Evolutionary conservation across 345 rosid species (phyloP), one percentile per base, ranked within the genome.

Genomic region (Adansonia digitata): DNA sequence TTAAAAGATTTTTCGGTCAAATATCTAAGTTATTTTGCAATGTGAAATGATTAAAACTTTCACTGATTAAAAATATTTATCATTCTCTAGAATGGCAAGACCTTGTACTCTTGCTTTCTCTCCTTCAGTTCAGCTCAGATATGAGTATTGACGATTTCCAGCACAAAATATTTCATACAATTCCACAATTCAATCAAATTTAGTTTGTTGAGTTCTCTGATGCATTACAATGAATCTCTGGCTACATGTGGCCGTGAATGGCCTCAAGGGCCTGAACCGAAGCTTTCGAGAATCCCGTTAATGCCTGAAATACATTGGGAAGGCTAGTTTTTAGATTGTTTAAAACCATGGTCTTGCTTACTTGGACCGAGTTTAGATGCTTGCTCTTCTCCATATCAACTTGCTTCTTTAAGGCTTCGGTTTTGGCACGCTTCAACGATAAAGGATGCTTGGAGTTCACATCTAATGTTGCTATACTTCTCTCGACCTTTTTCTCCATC

Each of bases 251-350:
- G 77, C 80, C 76, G 40, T 80, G 79, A 76, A 92, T 74, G 53
- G 87, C 88, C 80, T 88, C 88, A 35, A 91, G 82, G 49, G 90
- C 94, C 72, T 65, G 65, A 39, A 85, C 83, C 71, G 79, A 91
- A 69, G 89, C 90, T 40, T 76, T 77, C 0, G 98, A 86, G 72
- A 91, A 88, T 49, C 75, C 87, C 81, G 84, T 83, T 63, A 94
- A 77, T 76, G 87, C 86, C 84, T 83, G 87, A 74, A 94, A 94
- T 40, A 89, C 90, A 68, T 74, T 84, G 45, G 98, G 98, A 56
- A 94, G 97, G 81, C 82, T 83, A 62, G 89, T 84, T 84, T 86
- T 91, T 31, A 94, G 89, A 79, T 88, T 86, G 83, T 63, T 89
- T 60, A 94, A 80, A 51, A 84, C 88, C 92, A 87, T 87, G 77